Percentiles rank a stretch among this genome's conserved stretches.
Conservation (phyloP, 78 protist species). For the Chrysochromulina tobinii region DNA sequence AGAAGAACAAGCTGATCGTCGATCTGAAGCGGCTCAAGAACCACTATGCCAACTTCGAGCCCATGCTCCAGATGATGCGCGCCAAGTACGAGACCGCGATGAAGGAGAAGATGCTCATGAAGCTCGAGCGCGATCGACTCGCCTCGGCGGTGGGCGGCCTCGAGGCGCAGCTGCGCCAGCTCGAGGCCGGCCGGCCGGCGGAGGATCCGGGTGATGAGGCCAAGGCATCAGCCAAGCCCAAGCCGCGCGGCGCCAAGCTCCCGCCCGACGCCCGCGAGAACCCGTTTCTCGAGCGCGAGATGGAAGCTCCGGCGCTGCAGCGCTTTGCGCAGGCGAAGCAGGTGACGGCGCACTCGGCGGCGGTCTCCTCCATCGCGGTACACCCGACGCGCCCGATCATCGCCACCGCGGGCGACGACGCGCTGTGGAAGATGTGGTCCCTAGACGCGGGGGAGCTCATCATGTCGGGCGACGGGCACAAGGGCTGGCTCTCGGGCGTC, state of each 20-base stretch:
- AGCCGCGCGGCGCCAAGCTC: not conserved
- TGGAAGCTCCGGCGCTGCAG: constrained; percentile 23
- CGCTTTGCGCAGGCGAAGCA: constrained; percentile 31
- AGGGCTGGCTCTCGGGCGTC: constrained; percentile 70
- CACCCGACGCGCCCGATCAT: constrained; percentile 75
- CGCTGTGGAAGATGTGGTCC: constrained; percentile 79
- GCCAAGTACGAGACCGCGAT: constrained; percentile 66
- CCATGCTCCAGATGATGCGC: constrained; percentile 48
- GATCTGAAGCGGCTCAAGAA: constrained; percentile 69
- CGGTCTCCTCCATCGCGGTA: constrained; percentile 32
- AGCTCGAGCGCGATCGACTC: constrained; percentile 57
- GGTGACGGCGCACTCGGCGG: constrained; percentile 32
- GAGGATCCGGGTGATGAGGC: not conserved
- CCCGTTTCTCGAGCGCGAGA: constrained; percentile 12
- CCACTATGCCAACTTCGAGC: constrained; percentile 54
- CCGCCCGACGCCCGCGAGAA: constrained; percentile 53
- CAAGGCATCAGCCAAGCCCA: not conserved
- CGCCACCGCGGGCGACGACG: constrained; percentile 81
- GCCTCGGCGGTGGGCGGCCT: not conserved
- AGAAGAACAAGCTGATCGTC: constrained; percentile 62
- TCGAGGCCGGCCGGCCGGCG: not conserved
- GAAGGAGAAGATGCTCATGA: constrained; percentile 67
- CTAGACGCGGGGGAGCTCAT: constrained; percentile 70
- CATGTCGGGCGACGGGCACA: constrained; percentile 79
- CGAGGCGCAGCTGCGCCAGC: constrained; percentile 3